Evolutionary conservation across 805 yeast species (phyloP), one percentile per base, ranked within the genome.

Genomic region (Kuraishia molischiana): DNA sequence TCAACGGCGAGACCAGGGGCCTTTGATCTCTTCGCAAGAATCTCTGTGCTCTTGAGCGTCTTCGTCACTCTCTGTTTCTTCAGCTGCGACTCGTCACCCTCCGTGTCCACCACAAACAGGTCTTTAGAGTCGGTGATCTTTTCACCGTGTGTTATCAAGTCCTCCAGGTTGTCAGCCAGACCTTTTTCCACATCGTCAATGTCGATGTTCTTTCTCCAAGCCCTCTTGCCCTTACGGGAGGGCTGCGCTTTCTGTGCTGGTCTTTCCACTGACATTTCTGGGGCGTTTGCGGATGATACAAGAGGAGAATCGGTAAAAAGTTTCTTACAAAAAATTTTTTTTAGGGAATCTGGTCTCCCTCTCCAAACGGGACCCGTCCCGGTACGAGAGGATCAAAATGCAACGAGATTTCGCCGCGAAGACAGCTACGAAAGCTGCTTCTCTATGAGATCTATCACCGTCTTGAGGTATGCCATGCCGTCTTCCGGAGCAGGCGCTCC

Each of bases 171-270:
- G 32, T 72, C 77, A 47, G 80, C 90, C 29, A 90, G 62, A 10
- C 81, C 82, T 24, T 61, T 58, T 51, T 83, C 86, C 35, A 92
- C 66, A 45, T 86, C 96, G 19, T 75, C 77, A 15, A 92, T 63
- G 56, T 92, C 95, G 41, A 92, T 83, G 58, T 92, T 85, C 60
- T 86, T 86, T 56, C 95, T 76, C 94, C 97, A 85, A 4, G 95
- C 78, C 55, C 73, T 80, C 69, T 85, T 90, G 32, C 95, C 95
- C 65, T 92, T 92, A 52, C 97, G 72, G 5, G 96, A 86, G 4
- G 82, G 53, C 60, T 89, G 96, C 32, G 63, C 63, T 47, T 67
- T 69, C 47, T 72, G 77, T 18, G 74, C 56, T 11, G 89, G 85
- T 56, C 77, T 69, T 22, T 8, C 26, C 8, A 22, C 26, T 8